Evolutionary conservation across 192 early-diverging fungal genomes (phyloP).

Genomic region (Entophlyctis luteolus): DNA sequence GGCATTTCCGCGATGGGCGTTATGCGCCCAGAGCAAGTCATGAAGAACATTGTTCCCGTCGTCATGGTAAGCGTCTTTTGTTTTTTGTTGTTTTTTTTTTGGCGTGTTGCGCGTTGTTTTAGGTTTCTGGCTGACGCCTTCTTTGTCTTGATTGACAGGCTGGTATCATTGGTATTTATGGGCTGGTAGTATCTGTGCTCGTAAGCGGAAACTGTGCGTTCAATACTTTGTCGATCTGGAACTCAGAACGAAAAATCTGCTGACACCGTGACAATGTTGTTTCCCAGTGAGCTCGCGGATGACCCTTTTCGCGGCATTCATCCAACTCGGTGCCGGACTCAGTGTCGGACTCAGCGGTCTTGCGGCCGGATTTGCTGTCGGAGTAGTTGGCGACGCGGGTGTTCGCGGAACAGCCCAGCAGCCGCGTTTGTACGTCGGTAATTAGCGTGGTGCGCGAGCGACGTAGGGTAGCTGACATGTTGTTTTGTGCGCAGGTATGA

Average conservation of each 20-base stretch:
- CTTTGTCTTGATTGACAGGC: constrained; percentile 6
- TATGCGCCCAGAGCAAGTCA: constrained; percentile 79
- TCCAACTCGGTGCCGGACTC: constrained; percentile 93
- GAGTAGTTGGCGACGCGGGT: constrained; percentile 94
- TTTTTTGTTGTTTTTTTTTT: not conserved
- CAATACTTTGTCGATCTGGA: constrained; percentile 10
- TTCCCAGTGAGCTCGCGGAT: constrained; percentile 27
- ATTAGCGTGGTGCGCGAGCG: too few species aligned
- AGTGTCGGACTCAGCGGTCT: constrained; percentile 88
- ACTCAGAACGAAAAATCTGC: too few species aligned
- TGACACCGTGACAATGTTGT: too few species aligned
- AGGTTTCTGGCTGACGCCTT: not conserved
- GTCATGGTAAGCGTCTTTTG: constrained; percentile 66
- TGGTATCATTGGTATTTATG: constrained; percentile 99
- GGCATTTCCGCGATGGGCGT: constrained; percentile 93
- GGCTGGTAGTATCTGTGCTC: constrained; percentile 92
- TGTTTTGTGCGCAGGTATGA: constrained; percentile 52
- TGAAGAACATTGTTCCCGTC: constrained; percentile 80
- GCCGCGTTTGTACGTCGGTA: constrained; percentile 78
- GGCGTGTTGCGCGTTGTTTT: not conserved
- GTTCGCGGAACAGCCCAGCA: constrained; percentile 86
- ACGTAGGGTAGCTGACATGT: constrained; percentile 45
- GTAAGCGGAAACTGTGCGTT: constrained; percentile 63
- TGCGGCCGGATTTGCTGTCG: constrained; percentile 96
- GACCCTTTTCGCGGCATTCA: constrained; percentile 68